Evolutionary conservation across 2,329 filamentous ascomycete genomes (phyloP).

Genomic region (Talaromyces pinophilus): DNA sequence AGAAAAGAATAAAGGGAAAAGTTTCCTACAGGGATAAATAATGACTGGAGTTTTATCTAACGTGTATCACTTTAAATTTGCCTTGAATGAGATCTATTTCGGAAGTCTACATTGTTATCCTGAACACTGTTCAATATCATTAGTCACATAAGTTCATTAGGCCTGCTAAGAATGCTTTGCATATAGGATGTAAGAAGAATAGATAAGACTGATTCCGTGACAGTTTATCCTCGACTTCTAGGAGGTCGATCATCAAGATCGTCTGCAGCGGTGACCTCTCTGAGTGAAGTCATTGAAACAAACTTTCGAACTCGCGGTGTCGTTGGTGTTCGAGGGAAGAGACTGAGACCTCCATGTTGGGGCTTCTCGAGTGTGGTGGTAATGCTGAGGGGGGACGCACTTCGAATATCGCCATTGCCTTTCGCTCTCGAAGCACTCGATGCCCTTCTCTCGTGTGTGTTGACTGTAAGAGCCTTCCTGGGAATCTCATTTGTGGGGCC

Average conservation of each 20-base stretch:
- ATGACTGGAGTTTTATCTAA: slow-evolving; percentile 16
- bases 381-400: background rate
- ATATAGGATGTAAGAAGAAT: background rate
- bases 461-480: background rate
- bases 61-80: slow-evolving; percentile 14
- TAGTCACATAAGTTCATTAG: background rate
- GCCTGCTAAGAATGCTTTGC: background rate
- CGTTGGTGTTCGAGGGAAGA: slow-evolving; percentile 18
- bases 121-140: background rate
- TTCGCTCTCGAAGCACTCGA: background rate
- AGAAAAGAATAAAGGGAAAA: slow-evolving; percentile 11
- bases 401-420: background rate
- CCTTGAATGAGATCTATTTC: slow-evolving; percentile 2
- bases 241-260: background rate
- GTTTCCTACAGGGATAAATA: slow-evolving; percentile 2
- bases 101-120: background rate
- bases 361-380: slow-evolving; percentile 6
- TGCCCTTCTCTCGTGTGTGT: background rate
- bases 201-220: background rate
- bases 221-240: background rate
- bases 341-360: slow-evolving; percentile 11
- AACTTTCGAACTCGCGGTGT: slow-evolving; percentile 14
- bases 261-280: slow-evolving; percentile 1
- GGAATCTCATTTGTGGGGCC: background rate
- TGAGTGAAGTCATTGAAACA: slow-evolving; percentile 13